Conservation (phyloP, 805 yeast species). For the Maudiozyma barnettii region DNA sequence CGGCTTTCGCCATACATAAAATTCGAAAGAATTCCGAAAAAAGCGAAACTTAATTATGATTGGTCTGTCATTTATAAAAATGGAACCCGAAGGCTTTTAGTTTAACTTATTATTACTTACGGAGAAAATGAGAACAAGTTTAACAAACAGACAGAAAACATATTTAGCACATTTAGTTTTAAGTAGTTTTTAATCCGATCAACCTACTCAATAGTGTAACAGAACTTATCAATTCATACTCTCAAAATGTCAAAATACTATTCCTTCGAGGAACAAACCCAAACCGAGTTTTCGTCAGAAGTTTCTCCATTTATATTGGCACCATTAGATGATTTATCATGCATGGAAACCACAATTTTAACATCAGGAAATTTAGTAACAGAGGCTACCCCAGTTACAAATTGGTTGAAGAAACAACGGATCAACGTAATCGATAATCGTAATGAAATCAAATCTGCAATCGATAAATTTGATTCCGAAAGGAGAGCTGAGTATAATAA, state of each 20-base stretch:
- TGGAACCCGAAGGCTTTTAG: too few relatives aligned
- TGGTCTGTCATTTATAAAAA: too few relatives aligned
- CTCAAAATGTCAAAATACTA: neutral
- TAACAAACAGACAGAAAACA: too few relatives aligned
- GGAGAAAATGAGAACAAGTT: too few relatives aligned
- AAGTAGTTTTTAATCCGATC: too few relatives aligned
- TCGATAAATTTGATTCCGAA: neutral
- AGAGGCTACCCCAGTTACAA: constrained; percentile 7
- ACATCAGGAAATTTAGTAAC: constrained; percentile 14
- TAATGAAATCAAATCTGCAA: constrained; percentile 6
- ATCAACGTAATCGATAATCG: constrained; percentile 2
- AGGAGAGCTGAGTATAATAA: neutral
- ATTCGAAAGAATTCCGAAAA: too few relatives aligned
- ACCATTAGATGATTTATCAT: neutral
- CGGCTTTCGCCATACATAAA: too few relatives aligned
- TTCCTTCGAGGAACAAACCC: neutral
- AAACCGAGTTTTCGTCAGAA: neutral
- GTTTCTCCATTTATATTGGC: constrained; percentile 2
- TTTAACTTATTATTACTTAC: too few relatives aligned
- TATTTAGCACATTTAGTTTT: too few relatives aligned
- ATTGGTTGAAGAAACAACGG: constrained; percentile 6
- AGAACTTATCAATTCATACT: too few relatives aligned
- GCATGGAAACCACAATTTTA: constrained; percentile 5
- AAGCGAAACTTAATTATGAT: too few relatives aligned
- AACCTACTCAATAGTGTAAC: too few relatives aligned